phyloP scores from a whole-genome alignment of 257 asterid species.

The Forsythia viridissima region DNA sequence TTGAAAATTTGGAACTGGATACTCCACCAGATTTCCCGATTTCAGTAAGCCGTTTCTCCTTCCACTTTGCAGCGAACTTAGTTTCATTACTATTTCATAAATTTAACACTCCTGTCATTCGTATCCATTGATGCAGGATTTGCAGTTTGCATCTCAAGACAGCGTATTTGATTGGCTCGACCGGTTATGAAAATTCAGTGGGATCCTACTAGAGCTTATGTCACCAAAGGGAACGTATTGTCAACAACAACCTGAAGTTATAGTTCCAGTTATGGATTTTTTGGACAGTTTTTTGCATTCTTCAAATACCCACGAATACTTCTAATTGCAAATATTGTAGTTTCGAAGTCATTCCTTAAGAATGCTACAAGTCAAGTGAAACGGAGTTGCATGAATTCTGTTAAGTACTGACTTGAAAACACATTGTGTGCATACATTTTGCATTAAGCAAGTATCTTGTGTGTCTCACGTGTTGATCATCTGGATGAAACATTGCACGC shows the following conservation, averaged over 20 bases:
- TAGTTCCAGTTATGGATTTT: not conserved
- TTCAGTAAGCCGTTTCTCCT: conserved; percentile 34
- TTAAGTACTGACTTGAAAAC: too few relatives aligned
- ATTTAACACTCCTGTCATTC: not conserved
- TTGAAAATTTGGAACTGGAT: conserved; percentile 61
- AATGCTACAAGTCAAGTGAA: too few relatives aligned
- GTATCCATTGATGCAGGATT: conserved; percentile 48
- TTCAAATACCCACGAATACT: not conserved
- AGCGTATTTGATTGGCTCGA: conserved; percentile 58
- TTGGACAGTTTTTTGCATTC: not conserved
- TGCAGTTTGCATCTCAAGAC: conserved; percentile 60
- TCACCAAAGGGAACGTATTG: not conserved
- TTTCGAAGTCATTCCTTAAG: not conserved
- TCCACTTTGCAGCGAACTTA: not conserved
- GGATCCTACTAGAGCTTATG: not conserved
- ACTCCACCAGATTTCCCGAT: conserved; percentile 66
- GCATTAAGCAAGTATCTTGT: not conserved
- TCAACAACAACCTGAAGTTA: conserved; percentile 6
- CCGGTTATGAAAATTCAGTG: conserved; percentile 25
- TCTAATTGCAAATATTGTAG: not conserved
- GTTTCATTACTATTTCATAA: not conserved
- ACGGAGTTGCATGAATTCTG: not conserved
- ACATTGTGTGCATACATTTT: too few relatives aligned
- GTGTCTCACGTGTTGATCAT: not conserved
- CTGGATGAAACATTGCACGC: not conserved